These are phyloP conservation scores for Sugiyamaella novakii DNA, from an alignment of 1,139 yeast genomes.

Conservation along the genomic window DNA sequence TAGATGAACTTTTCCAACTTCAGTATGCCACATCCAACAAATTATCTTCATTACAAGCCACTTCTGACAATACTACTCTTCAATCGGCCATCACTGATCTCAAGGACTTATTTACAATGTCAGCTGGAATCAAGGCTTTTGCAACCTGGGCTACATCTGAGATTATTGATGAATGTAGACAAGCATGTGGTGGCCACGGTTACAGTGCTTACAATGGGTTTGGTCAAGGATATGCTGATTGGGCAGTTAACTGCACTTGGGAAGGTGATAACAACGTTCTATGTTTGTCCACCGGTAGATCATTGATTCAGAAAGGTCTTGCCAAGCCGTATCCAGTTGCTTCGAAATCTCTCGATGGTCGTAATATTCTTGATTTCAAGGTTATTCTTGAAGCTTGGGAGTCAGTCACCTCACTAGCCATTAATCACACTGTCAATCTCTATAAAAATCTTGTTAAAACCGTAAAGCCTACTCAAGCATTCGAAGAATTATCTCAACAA, in stretches of 20 bases:
- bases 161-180: constrained; percentile 85
- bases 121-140: constrained; percentile 88
- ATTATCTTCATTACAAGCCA: constrained; percentile 47
- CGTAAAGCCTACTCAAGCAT: constrained; percentile 42
- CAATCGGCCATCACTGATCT: constrained; percentile 56
- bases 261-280: constrained; percentile 93
- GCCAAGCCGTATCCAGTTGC: constrained; percentile 30
- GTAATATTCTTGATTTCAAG: constrained; percentile 39
- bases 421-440: constrained; percentile 41
- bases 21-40: constrained; percentile 6
- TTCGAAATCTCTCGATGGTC: constrained; percentile 32
- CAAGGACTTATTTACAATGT: constrained; percentile 78
- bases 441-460: constrained; percentile 33
- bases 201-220: constrained; percentile 88
- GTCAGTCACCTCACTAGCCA: constrained; percentile 42
- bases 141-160: constrained; percentile 84
- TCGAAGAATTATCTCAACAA: constrained; percentile 48
- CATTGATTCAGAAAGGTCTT: constrained; percentile 43
- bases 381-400: constrained; percentile 47
- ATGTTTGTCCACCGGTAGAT: constrained; percentile 74
- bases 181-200: constrained; percentile 96
- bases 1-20: constrained; percentile 52
- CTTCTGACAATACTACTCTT: constrained; percentile 49
- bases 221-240: constrained; percentile 85
- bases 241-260: constrained; percentile 98